Conservation (phyloP, 2,329 filamentous ascomycete genomes). For the Nigrospora oryzae region DNA sequence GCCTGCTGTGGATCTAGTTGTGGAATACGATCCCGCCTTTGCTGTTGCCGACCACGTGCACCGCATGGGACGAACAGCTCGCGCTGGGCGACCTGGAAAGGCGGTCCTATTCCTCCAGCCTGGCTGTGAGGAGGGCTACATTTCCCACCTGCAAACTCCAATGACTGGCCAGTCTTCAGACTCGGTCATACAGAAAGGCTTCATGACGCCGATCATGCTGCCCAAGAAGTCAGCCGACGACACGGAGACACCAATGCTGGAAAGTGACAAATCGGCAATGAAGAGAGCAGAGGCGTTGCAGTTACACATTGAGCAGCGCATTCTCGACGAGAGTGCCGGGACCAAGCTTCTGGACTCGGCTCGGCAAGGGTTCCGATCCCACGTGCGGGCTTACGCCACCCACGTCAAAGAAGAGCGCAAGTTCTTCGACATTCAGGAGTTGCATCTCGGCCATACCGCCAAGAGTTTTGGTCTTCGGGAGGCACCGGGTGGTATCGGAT, state of each 20-base stretch:
- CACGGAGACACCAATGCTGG: constrained; percentile 46
- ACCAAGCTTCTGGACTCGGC: constrained; percentile 67
- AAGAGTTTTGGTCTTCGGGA: constrained; percentile 91
- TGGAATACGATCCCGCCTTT: constrained; percentile 95
- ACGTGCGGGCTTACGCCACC: constrained; percentile 90
- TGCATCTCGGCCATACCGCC: constrained; percentile 87
- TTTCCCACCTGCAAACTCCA: constrained; percentile 56
- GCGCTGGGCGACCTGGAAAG: constrained; percentile 80
- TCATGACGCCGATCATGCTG: constrained; percentile 51
- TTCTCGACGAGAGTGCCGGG: constrained; percentile 29
- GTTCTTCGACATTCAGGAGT: constrained; percentile 84
- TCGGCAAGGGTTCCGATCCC: constrained; percentile 79
- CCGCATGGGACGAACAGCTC: constrained; percentile 87
- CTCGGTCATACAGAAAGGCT: constrained; percentile 54
- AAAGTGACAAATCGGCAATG: constrained; percentile 34
- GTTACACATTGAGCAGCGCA: constrained; percentile 50
- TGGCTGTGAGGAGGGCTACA: constrained; percentile 86
- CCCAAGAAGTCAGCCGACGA: constrained; percentile 45
- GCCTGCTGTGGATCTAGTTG: constrained; percentile 86
- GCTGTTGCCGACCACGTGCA: constrained; percentile 90
- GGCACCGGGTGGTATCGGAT: constrained; percentile 73
- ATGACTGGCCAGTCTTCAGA: constrained; percentile 45
- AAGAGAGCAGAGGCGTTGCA: constrained; percentile 47
- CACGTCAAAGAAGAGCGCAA: constrained; percentile 77
- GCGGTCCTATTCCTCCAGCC: constrained; percentile 86